Conservation (phyloP, 176 grass and related monocot species). For the Themeda triandra region DNA sequence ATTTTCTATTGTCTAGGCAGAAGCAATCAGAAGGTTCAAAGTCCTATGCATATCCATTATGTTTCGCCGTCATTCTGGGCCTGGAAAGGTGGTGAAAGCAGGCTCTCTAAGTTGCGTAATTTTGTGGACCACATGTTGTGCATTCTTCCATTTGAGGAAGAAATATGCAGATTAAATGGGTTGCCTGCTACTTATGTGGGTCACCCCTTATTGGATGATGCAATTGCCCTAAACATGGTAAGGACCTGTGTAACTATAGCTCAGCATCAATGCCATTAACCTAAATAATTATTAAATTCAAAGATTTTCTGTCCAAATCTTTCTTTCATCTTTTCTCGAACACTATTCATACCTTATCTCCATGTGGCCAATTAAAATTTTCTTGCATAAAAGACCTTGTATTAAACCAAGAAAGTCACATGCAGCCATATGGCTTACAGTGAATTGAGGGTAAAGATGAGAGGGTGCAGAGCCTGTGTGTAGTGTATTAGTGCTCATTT, state of each 20-base stretch:
- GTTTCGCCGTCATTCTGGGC: constrained; percentile 98
- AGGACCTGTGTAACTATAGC: constrained; percentile 3
- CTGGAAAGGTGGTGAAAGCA: constrained; percentile 92
- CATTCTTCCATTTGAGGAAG: constrained; percentile 95
- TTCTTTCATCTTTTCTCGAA: not conserved
- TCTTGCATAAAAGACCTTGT: constrained; percentile 14
- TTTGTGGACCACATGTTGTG: constrained; percentile 92
- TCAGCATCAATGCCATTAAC: constrained; percentile 1
- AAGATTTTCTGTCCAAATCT: not conserved
- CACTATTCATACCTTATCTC: not conserved
- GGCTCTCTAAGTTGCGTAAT: constrained; percentile 47
- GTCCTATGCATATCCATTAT: constrained; percentile 83
- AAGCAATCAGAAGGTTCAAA: constrained; percentile 22
- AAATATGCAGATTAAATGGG: constrained; percentile 75
- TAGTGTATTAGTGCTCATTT: too few species aligned
- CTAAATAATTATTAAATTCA: constrained; percentile 1
- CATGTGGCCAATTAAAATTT: not conserved
- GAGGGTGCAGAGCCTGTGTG: not conserved
- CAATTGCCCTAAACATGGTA: constrained; percentile 62
- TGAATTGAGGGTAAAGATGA: not conserved
- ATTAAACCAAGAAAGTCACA: not conserved
- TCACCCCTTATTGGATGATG: constrained; percentile 83
- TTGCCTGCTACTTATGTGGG: constrained; percentile 91
- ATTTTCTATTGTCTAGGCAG: constrained; percentile 49
- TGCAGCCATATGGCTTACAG: not conserved